A percentile compares a stretch with the other conserved stretches of the same genome.
Evolutionary conservation across 352 stramenopile species (phyloP).

Genomic region (Thraustochytrium striatum): DNA sequence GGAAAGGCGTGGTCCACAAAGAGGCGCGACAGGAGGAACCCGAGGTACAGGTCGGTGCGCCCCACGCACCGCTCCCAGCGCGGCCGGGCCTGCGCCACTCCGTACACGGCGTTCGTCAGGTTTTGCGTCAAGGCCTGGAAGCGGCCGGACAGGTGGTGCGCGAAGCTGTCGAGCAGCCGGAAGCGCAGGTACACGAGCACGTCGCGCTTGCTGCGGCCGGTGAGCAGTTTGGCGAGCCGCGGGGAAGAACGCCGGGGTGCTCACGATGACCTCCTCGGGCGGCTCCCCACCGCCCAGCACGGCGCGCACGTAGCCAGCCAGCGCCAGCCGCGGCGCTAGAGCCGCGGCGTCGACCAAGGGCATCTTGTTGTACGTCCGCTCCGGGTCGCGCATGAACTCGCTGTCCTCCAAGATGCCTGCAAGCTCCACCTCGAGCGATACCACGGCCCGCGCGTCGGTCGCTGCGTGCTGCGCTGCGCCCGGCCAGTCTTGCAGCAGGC

Average conservation of each 20-base stretch:
- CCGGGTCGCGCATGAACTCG: not conserved
- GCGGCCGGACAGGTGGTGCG: not conserved
- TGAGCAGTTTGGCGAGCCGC: not conserved
- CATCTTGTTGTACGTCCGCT: not conserved
- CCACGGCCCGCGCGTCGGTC: not conserved
- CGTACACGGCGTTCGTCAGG: slow-evolving; percentile 20
- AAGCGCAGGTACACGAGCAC: slow-evolving; percentile 35
- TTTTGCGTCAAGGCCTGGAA: not conserved
- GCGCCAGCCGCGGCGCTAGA: not conserved
- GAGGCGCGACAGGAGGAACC: slow-evolving; percentile 10
- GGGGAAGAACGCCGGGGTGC: not conserved
- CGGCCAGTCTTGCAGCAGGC: not conserved
- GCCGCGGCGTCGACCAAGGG: not conserved
- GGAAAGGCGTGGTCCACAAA: slow-evolving; percentile 16
- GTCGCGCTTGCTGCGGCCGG: not conserved
- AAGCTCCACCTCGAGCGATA: not conserved
- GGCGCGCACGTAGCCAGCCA: not conserved
- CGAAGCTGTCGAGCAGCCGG: not conserved
- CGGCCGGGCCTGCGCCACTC: not conserved
- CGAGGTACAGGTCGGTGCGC: not conserved
- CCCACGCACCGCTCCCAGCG: slow-evolving; percentile 23
- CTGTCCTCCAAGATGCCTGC: not conserved
- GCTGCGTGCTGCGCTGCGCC: not conserved
- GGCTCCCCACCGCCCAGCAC: not conserved
- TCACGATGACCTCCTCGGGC: not conserved